A percentile compares a stretch with the other conserved stretches of the same genome.
Conservation (phyloP, 2,329 filamentous ascomycete species). For the Emericellopsis atlantica region DNA sequence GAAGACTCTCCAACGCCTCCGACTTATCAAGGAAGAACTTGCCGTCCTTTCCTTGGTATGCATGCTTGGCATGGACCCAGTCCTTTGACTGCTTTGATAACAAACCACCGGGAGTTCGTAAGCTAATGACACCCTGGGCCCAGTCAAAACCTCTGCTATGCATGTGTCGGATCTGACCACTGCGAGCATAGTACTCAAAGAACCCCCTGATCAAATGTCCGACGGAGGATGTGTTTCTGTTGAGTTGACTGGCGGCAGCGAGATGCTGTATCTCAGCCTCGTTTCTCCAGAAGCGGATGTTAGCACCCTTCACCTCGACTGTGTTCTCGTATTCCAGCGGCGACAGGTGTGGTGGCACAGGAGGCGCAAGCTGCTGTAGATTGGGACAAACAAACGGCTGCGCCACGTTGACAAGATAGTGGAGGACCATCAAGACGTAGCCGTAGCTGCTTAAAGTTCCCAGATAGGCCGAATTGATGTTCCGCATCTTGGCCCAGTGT, state of each 20-base stretch:
- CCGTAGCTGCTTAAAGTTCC: constrained; percentile 84
- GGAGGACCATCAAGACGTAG: constrained; percentile 83
- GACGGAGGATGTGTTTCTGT: constrained; percentile 55
- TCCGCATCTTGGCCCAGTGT: constrained; percentile 75
- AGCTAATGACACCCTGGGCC: constrained; percentile 66
- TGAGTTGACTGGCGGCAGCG: constrained; percentile 45
- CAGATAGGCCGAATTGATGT: constrained; percentile 76
- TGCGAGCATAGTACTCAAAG: constrained; percentile 74
- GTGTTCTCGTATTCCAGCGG: constrained; percentile 9
- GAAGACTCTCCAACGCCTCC: too few relatives aligned
- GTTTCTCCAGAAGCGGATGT: constrained; percentile 68
- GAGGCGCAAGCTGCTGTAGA: constrained; percentile 48
- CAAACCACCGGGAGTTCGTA: constrained; percentile 59
- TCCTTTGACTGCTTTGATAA: constrained; percentile 65
- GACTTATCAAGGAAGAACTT: not conserved
- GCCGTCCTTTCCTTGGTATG: not conserved
- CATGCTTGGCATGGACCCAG: constrained; percentile 65
- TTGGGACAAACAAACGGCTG: constrained; percentile 77
- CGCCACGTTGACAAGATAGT: constrained; percentile 76
- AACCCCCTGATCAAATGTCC: constrained; percentile 68
- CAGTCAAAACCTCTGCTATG: constrained; percentile 57
- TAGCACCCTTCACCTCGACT: constrained; percentile 45
- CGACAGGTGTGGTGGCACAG: constrained; percentile 19
- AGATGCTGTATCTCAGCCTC: constrained; percentile 55
- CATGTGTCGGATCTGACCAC: constrained; percentile 36